Percentiles rank a stretch among this genome's conserved stretches.
These are phyloP conservation scores for Phytopythium ostracodes DNA, from an alignment of 352 stramenopile species.

Conservation along the genomic window DNA sequence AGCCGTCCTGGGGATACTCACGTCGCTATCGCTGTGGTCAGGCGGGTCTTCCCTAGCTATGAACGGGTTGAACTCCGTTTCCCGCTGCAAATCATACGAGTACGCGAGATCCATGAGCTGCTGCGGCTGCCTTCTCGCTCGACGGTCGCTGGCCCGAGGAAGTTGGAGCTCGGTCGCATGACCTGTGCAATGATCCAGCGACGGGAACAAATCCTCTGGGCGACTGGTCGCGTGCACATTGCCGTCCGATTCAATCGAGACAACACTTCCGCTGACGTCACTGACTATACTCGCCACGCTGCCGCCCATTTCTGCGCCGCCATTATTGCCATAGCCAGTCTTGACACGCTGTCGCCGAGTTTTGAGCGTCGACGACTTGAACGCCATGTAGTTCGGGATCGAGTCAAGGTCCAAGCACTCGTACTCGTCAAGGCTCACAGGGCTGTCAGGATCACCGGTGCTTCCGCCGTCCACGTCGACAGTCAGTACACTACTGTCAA, in stretches of 20 bases:
- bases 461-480: constrained; percentile 9
- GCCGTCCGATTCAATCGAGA: constrained; percentile 15
- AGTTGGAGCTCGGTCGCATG: constrained; percentile 1
- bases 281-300: constrained; percentile 18
- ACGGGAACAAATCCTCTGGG: constrained; percentile 27
- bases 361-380: constrained; percentile 43
- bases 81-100: constrained; percentile 63
- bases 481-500: neutral
- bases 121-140: constrained; percentile 11
- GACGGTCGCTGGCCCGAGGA: neutral
- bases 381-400: constrained; percentile 70
- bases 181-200: constrained; percentile 11
- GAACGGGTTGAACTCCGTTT: constrained; percentile 55
- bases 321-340: neutral
- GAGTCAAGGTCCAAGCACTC: constrained; percentile 71
- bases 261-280: constrained; percentile 20
- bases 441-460: constrained; percentile 30
- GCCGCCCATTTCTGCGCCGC: constrained; percentile 3
- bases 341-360: constrained; percentile 16
- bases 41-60: neutral
- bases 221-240: constrained; percentile 4
- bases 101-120: constrained; percentile 61
- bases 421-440: constrained; percentile 58
- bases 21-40: neutral
- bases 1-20: neutral